phyloP scores from a whole-genome alignment of 169 alveolate genomes.

The Cryptosporidium sp. region DNA sequence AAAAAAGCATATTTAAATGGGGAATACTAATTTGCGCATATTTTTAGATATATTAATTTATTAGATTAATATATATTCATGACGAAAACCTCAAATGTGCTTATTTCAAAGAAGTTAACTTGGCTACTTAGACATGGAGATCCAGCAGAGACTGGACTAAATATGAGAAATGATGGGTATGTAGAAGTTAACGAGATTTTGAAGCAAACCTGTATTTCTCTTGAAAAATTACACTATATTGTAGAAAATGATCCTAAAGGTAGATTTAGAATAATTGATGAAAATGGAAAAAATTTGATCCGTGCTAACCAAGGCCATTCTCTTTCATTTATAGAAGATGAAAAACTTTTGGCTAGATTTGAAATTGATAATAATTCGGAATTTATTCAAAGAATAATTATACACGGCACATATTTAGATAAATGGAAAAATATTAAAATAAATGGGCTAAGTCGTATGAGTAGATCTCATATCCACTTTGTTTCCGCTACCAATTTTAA shows the following conservation, averaged over 20 bases:
- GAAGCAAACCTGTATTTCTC: neutral
- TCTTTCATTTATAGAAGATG: slow-evolving; percentile 30
- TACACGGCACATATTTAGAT: slow-evolving; percentile 52
- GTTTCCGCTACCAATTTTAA: slow-evolving; percentile 28
- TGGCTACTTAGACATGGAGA: slow-evolving; percentile 76
- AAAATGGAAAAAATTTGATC: slow-evolving; percentile 3
- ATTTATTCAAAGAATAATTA: slow-evolving; percentile 21
- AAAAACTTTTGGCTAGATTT: slow-evolving; percentile 2
- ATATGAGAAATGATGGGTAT: slow-evolving; percentile 51
- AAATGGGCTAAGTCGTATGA: slow-evolving; percentile 46
- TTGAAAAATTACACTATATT: slow-evolving; percentile 4
- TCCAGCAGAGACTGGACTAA: slow-evolving; percentile 35
- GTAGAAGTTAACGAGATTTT: slow-evolving; percentile 26
- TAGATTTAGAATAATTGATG: slow-evolving; percentile 10
- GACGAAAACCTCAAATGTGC: neutral
- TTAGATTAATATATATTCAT: neutral
- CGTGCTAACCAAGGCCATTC: slow-evolving; percentile 77
- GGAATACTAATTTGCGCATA: neutral
- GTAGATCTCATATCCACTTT: slow-evolving; percentile 58
- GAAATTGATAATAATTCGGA: neutral
- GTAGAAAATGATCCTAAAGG: slow-evolving; percentile 41
- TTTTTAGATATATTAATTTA: slow-evolving; percentile 24
- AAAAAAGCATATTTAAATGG: neutral
- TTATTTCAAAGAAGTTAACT: slow-evolving; percentile 31
- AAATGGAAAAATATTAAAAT: slow-evolving; percentile 33